Percentiles rank a stretch among this genome's conserved stretches.
Conservation (phyloP, 2,329 filamentous ascomycete genomes). For the Orbilia javanica region DNA sequence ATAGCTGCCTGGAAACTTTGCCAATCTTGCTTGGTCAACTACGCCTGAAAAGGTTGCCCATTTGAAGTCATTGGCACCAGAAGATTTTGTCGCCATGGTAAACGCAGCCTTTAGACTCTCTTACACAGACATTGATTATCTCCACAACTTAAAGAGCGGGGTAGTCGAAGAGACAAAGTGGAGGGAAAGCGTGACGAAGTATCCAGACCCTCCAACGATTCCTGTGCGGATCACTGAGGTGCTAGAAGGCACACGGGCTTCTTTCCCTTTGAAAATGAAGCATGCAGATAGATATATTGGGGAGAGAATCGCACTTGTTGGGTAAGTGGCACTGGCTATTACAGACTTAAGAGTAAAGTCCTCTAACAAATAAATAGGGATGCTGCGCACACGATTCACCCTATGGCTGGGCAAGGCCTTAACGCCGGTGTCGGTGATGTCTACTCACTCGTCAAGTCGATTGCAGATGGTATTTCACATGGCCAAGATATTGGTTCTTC, state of each 20-base stretch:
- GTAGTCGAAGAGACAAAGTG: constrained; percentile 85
- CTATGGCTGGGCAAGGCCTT: constrained; percentile 91
- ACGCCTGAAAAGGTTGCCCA: constrained; percentile 82
- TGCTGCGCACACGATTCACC: constrained; percentile 94
- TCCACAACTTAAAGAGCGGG: constrained; percentile 74
- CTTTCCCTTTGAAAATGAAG: constrained; percentile 89
- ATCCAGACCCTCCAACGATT: constrained; percentile 69
- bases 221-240: constrained; percentile 78
- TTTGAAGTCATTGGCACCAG: constrained; percentile 79
- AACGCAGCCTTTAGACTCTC: constrained; percentile 91
- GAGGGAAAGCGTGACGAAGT: constrained; percentile 73
- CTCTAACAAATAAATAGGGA: constrained; percentile 70
- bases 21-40: constrained; percentile 95
- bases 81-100: constrained; percentile 86
- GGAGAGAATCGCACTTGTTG: constrained; percentile 89
- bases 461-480: constrained; percentile 81
- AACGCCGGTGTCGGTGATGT: constrained; percentile 94
- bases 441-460: constrained; percentile 78
- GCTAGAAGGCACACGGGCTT: constrained; percentile 83
- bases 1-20: constrained; percentile 79
- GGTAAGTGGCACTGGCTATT: constrained; percentile 68
- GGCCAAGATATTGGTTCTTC: constrained; percentile 83
- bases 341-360: background rate
- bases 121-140: constrained; percentile 82
- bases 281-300: constrained; percentile 95